Evolutionary conservation across 257 asterid genomes (phyloP).

Genomic region (Gentiana straminea): DNA sequence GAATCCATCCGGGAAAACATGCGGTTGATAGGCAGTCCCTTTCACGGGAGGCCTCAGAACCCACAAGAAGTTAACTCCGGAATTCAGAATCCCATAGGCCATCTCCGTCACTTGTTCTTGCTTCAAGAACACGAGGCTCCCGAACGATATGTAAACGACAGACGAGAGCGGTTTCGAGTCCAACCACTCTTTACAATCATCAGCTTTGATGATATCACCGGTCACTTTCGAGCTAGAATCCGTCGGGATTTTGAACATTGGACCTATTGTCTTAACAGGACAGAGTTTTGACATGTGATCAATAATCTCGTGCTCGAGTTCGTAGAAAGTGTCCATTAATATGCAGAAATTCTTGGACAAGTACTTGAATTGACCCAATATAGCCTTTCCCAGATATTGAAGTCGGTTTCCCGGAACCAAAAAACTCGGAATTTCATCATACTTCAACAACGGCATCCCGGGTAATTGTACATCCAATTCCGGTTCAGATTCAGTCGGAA

Average conservation of each 20-base stretch:
- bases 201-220: constrained; percentile 36
- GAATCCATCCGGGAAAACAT: constrained; percentile 41
- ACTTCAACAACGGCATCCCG: too few species aligned
- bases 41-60: constrained; percentile 4
- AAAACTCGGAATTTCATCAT: constrained; percentile 62
- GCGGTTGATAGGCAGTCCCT: constrained; percentile 7
- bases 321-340: constrained; percentile 25
- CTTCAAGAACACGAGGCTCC: constrained; percentile 45
- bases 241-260: constrained; percentile 31
- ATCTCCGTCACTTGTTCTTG: constrained; percentile 67
- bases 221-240: constrained; percentile 7
- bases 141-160: constrained; percentile 75
- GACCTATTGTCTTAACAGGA: constrained; percentile 66
- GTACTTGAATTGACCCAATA: constrained; percentile 1
- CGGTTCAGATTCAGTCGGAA: constrained; percentile 40
- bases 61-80: not conserved
- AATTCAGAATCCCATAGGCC: constrained; percentile 30
- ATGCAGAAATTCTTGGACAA: too few species aligned
- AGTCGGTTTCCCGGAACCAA: constrained; percentile 35
- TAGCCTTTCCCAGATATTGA: constrained; percentile 21
- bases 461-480: constrained; percentile 47
- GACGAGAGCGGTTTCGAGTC: constrained; percentile 14
- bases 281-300: constrained; percentile 32
- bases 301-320: constrained; percentile 37
- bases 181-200: constrained; percentile 21